Conservation (phyloP, 805 yeast genomes). For the Kazachstania viticola region DNA sequence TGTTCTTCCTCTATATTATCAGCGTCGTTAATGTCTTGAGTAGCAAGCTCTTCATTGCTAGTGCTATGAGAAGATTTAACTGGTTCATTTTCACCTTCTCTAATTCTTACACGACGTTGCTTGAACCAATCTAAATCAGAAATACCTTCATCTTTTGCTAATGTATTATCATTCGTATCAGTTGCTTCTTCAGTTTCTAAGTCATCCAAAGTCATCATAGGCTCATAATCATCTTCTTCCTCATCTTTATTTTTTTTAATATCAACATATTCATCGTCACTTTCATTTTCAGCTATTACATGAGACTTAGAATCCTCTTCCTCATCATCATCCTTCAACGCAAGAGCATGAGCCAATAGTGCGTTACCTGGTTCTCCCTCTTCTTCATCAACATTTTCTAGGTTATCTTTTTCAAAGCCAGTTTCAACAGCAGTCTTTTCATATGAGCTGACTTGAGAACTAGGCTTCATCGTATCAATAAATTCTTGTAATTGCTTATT, state of each 20-base stretch:
- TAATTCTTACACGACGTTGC: slow-evolving; percentile 60
- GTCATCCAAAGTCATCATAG: slow-evolving; percentile 35
- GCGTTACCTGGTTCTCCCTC: slow-evolving; percentile 28
- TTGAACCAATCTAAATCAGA: slow-evolving; percentile 85
- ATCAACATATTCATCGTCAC: slow-evolving; percentile 36
- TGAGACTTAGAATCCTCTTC: slow-evolving; percentile 13
- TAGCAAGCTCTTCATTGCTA: slow-evolving; percentile 2
- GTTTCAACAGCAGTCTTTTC: slow-evolving; percentile 25
- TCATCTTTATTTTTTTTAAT: slow-evolving; percentile 18
- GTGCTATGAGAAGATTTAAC: slow-evolving; percentile 6
- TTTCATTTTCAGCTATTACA: slow-evolving; percentile 26
- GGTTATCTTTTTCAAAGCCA: slow-evolving; percentile 8
- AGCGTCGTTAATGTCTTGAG: slow-evolving; percentile 3
- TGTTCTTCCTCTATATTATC: slow-evolving; percentile 10
- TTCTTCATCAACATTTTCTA: slow-evolving; percentile 23
- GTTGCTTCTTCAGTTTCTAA: slow-evolving; percentile 12
- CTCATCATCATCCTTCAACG: slow-evolving; percentile 24
- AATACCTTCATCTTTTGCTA: slow-evolving; percentile 39
- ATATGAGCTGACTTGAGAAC: slow-evolving; percentile 63
- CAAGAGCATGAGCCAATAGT: slow-evolving; percentile 30
- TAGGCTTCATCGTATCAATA: slow-evolving; percentile 72
- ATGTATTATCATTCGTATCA: slow-evolving; percentile 18
- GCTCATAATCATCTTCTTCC: slow-evolving; percentile 35
- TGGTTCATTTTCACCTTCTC: slow-evolving; percentile 31
- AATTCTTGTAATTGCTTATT: slow-evolving; percentile 69